These are phyloP conservation scores for Ceratobasidium sp. DNA, from an alignment of 1,284 basidiomycete genomes.

Conservation along the genomic window DNA sequence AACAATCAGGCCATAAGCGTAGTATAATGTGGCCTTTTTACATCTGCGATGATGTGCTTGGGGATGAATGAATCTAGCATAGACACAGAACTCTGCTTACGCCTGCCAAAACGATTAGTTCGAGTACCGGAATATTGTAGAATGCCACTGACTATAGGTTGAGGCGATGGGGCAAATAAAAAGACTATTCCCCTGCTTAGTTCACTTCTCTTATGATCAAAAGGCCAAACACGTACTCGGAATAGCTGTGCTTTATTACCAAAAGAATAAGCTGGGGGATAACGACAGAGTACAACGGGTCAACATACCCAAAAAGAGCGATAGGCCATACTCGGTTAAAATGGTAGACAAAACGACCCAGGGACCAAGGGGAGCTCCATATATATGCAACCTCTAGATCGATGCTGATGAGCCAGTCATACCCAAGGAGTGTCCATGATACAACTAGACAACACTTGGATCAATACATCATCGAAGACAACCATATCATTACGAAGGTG, in stretches of 20 bases:
- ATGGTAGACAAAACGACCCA: slow-evolving; percentile 10
- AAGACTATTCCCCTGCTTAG: not conserved
- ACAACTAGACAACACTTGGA: not conserved
- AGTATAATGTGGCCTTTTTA: not conserved
- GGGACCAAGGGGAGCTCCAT: slow-evolving; percentile 20
- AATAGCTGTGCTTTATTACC: not conserved
- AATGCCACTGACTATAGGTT: not conserved
- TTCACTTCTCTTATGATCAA: too few species aligned
- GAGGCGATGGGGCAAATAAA: not conserved
- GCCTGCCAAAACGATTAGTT: not conserved
- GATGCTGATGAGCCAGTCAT: slow-evolving; percentile 27
- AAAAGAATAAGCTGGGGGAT: not conserved
- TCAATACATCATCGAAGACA: not conserved
- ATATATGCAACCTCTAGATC: slow-evolving; percentile 13
- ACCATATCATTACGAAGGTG: not conserved
- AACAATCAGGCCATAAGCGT: not conserved
- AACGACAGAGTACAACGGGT: not conserved
- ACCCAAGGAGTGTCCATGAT: slow-evolving; percentile 14
- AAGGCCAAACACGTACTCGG: not conserved
- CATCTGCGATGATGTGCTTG: not conserved
- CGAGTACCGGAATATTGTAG: not conserved
- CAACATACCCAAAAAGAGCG: slow-evolving; percentile 19
- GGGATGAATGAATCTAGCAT: not conserved
- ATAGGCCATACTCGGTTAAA: slow-evolving; percentile 39
- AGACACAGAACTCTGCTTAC: not conserved